Conservation (phyloP, 345 rosid species). For the Populus pruinosa region DNA sequence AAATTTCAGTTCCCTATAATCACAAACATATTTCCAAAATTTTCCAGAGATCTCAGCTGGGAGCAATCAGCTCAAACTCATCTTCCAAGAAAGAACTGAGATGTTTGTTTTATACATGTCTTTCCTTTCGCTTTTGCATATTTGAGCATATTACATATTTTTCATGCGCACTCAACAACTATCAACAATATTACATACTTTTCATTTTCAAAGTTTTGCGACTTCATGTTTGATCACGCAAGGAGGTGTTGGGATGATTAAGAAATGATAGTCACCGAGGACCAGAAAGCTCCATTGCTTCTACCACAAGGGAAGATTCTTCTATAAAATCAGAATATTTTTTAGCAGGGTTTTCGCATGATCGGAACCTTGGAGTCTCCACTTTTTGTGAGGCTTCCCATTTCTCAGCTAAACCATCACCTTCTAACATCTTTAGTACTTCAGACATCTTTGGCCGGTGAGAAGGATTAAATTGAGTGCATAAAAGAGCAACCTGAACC, state of each 20-base stretch:
- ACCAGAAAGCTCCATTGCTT: conserved; percentile 98
- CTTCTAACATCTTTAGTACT: conserved; percentile 79
- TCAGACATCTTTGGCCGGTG: conserved; percentile 79
- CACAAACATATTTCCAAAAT: conserved; percentile 4
- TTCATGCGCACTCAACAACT: conserved; percentile 33
- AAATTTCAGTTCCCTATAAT: neutral
- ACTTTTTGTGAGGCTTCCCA: conserved; percentile 65
- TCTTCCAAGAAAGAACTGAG: conserved; percentile 14
- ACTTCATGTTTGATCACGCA: neutral
- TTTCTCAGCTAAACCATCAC: conserved; percentile 78
- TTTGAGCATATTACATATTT: too few relatives aligned
- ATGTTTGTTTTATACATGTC: conserved; percentile 21
- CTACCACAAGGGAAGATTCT: conserved; percentile 83
- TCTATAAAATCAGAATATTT: conserved; percentile 79
- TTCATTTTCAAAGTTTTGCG: conserved; percentile 13
- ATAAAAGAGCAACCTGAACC: conserved; percentile 75
- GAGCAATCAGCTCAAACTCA: conserved; percentile 11
- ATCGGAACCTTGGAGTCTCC: conserved; percentile 49
- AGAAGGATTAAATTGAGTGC: conserved; percentile 66
- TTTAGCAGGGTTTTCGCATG: conserved; percentile 37
- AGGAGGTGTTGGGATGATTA: neutral
- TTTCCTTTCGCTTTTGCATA: conserved; percentile 19
- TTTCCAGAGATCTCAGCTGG: neutral
- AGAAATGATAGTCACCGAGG: conserved; percentile 50
- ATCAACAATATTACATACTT: conserved; percentile 23